Base-by-base conservation (phyloP, 1,284 basidiomycete species). In the Thelephora terrestris region DNA sequence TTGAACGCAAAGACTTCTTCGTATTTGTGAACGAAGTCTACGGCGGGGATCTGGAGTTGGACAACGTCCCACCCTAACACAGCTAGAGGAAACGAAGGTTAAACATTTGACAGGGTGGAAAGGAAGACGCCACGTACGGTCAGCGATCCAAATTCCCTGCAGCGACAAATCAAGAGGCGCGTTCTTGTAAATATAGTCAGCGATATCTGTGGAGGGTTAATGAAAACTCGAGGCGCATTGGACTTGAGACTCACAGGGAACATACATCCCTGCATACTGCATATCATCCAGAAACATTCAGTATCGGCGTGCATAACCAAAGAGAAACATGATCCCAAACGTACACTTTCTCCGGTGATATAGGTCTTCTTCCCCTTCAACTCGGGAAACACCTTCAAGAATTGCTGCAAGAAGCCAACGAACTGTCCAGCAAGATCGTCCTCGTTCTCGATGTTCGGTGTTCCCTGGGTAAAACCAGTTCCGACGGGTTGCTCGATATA, bases 401-500 rank as follows among this genome's bases (percentile, higher is more conserved):
- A 88, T 58, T 88, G 85, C 50, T 82, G 73, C 55, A 88, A 54
- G 61, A 87, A 87, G 7, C 80, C 80, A 25, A 79, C 76, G 9
- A 84, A 59, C 52, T 83, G 78, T 7, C 63, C 71, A 0, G 81
- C 78, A 4, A 87, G 69, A 36, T 83, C 78, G 32, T 80, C 71
- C 57, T 86, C 83, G 47, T 85, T 70, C 74, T 57, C 68, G 50
- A 81, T 81, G 51, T 81, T 76, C 1, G 85, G 83, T 7, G 57
- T 72, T 5, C 90, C 90, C 54, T 81, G 79, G 0, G 83, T 83
- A 60, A 83, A 91, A 1, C 90, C 90, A 0, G 85, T 89, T 6
- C 85, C 84, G 23, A 90, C 79, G 0, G 89, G 89, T 56, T 92
- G 90, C 57, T 93, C 88, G 5, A 91, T 75, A 72, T 76, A 91